Evolutionary conservation across 192 early-diverging fungal species (phyloP), one percentile per base, ranked within the genome.

Genomic region (Haplosporangium gracile): DNA sequence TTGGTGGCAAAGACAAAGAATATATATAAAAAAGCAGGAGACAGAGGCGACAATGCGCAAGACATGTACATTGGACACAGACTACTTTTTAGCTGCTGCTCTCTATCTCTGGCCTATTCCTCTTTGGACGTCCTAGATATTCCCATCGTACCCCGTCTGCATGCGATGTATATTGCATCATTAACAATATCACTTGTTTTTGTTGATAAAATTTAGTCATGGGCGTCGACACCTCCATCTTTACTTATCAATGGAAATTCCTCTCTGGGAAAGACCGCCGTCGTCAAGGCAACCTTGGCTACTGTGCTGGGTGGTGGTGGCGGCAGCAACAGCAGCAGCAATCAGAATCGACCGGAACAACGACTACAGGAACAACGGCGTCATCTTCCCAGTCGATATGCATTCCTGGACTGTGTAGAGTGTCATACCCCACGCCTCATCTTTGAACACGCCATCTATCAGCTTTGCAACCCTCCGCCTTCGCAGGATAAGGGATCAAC

Each of bases 361-460:
- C 49, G 20, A 22, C 49, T 18, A 51, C 49, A 51, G 43, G 43
- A 45, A 51, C 49, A 1, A 16, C 49, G 49, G 1, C 49, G 26
- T 65, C 60, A 29, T 65, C 60, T 26, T 4, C 76, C 87, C 4
- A 84, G 77, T 71, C 80, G 85, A 47, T 92, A 83, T 73, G 91
- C 92, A 9, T 94, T 91, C 77, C 78, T 97, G 9, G 94, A 95
- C 87, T 95, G 95, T 79, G 87, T 96, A 10, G 96, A 97, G 83
- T 94, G 95, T 71, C 92, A 93, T 75, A 93, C 95, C 1, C 91
- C 94, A 29, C 91, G 96, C 4, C 88, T 96, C 71, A 79, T 98
- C 36, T 96, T 97, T 88, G 96, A 98, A 68, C 92, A 92, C 34
- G 91, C 91, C 22, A 89, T 97, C 72, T 93, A 95, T 76, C 91